Percentiles rank a stretch among this genome's conserved stretches.
These are phyloP conservation scores for Dothideomycetidae sp. DNA, from an alignment of 2,329 filamentous ascomycete species.

Conservation along the genomic window DNA sequence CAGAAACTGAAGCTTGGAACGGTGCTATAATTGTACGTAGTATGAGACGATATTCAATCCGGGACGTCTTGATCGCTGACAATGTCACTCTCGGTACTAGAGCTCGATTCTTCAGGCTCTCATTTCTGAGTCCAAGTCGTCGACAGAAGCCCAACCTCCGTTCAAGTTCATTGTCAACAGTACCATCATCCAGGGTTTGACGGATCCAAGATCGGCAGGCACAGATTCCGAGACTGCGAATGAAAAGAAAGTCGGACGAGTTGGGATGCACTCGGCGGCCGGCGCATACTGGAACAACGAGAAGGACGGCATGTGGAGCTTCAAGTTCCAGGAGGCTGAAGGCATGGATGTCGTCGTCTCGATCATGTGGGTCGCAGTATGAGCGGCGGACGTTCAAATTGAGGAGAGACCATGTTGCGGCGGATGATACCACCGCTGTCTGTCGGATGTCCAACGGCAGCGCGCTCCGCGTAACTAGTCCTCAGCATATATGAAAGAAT, in stretches of 20 bases:
- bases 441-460: too few species aligned
- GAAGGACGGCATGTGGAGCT: constrained; percentile 80
- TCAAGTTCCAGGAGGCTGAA: constrained; percentile 57
- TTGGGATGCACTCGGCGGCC: constrained; percentile 79
- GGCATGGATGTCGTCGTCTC: constrained; percentile 39
- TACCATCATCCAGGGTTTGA: constrained; percentile 91
- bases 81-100: constrained; percentile 30
- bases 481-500: too few species aligned
- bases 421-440: too few species aligned
- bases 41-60: constrained; percentile 4
- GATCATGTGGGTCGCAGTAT: constrained; percentile 62
- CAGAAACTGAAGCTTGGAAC: constrained; percentile 79
- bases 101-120: constrained; percentile 63
- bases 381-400: too few species aligned
- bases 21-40: constrained; percentile 70
- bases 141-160: constrained; percentile 42
- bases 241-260: constrained; percentile 49
- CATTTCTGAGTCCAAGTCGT: constrained; percentile 55
- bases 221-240: constrained; percentile 23
- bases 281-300: constrained; percentile 85
- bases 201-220: constrained; percentile 50
- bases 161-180: constrained; percentile 97
- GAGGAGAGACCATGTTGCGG: too few species aligned
- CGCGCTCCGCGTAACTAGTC: too few species aligned
- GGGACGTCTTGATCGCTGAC: constrained; percentile 1